A percentile compares a stretch with the other conserved stretches of the same genome.
phyloP scores from a whole-genome alignment of 768 basidiomycete species.

The Obba rivulosa region DNA sequence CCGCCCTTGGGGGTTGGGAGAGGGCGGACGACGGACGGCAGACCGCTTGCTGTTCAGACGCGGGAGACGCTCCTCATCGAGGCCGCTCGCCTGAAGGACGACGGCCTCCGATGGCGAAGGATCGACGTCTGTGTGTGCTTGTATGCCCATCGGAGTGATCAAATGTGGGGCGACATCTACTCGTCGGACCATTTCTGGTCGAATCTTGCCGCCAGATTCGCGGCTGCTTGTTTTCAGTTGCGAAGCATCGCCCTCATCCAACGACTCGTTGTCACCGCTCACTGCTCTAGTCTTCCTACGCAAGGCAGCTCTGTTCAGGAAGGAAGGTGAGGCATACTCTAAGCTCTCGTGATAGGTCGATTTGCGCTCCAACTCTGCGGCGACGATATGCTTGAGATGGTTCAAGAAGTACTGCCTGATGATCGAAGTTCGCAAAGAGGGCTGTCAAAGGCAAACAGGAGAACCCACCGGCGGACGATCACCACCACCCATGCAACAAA shows the following conservation, averaged over 20 bases:
- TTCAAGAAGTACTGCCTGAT: conserved; percentile 18
- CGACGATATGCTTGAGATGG: conserved; percentile 18
- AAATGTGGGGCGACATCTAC: conserved; percentile 14
- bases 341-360: neutral
- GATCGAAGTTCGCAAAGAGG: neutral
- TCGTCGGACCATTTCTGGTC: conserved; percentile 18
- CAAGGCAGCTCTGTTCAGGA: too few species aligned
- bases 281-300: too few species aligned
- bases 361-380: conserved; percentile 11
- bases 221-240: neutral
- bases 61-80: too few species aligned
- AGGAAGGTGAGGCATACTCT: too few species aligned
- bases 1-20: neutral
- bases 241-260: neutral
- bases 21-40: neutral
- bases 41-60: neutral
- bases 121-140: neutral
- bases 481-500: conserved; percentile 37
- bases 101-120: too few species aligned
- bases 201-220: conserved; percentile 1
- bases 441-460: neutral
- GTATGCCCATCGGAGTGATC: conserved; percentile 15
- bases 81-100: too few species aligned
- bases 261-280: too few species aligned
- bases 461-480: conserved; percentile 27